phyloP scores from a whole-genome alignment of 257 asterid genomes.

The Solanum verrucosum region DNA sequence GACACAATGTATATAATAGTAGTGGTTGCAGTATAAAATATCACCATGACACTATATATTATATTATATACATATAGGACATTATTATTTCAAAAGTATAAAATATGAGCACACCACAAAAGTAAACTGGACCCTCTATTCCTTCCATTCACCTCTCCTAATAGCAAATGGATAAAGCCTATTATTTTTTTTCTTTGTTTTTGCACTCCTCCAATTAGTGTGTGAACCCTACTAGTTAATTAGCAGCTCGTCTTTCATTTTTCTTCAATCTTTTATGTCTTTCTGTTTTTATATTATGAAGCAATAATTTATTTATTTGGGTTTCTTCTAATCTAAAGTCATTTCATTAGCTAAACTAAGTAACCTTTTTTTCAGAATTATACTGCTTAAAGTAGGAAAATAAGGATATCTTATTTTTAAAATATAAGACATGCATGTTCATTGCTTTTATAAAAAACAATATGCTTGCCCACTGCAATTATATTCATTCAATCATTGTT shows the following conservation, averaged over 20 bases:
- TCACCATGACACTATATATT: neutral
- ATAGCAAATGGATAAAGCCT: neutral
- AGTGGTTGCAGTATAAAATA: neutral
- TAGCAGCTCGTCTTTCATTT: neutral
- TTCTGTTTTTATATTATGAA: neutral
- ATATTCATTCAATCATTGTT: neutral
- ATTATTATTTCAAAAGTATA: neutral
- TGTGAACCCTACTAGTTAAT: neutral
- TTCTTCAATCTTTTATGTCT: neutral
- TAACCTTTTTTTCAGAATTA: neutral
- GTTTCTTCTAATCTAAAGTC: neutral
- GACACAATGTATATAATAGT: neutral
- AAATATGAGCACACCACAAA: neutral
- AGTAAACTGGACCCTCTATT: neutral
- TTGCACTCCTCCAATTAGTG: neutral
- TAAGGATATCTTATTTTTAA: neutral
- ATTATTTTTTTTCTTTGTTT: neutral
- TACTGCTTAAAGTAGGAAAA: neutral
- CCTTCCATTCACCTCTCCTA: neutral
- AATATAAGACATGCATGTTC: neutral
- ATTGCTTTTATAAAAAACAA: neutral
- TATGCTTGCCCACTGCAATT: neutral
- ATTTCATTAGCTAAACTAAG: neutral
- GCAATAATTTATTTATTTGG: neutral
- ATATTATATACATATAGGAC: neutral